phyloP scores from a whole-genome alignment of 2,329 filamentous ascomycete species.

The Paracoccidioides lutzii region DNA sequence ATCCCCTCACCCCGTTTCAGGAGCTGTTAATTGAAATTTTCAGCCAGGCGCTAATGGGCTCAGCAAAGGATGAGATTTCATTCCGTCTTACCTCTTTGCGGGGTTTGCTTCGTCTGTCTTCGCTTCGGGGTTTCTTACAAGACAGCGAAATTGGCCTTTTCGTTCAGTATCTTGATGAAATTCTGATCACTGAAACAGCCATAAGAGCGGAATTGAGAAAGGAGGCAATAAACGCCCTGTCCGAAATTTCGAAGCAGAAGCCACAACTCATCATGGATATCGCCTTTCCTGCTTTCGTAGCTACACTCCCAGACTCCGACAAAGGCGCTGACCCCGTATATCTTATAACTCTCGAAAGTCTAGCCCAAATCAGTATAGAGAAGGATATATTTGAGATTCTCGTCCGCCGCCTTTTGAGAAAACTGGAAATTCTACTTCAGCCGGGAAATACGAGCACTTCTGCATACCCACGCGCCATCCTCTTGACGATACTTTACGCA shows the following conservation, averaged over 20 bases:
- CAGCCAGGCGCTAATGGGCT: conserved; percentile 41
- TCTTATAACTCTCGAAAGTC: conserved; percentile 44
- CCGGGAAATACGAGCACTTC: conserved; percentile 35
- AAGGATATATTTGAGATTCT: conserved; percentile 51
- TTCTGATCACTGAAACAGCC: conserved; percentile 46
- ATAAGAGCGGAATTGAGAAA: conserved; percentile 45
- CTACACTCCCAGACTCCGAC: conserved; percentile 47
- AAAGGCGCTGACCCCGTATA: conserved; percentile 36
- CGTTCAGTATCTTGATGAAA: conserved; percentile 46
- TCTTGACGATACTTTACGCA: conserved; percentile 50
- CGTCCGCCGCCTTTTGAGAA: conserved; percentile 50
- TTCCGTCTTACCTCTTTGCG: conserved; percentile 38
- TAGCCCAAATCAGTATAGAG: conserved; percentile 52
- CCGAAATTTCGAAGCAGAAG: conserved; percentile 49
- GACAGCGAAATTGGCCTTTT: conserved; percentile 41
- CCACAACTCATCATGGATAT: conserved; percentile 51
- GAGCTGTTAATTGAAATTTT: conserved; percentile 43
- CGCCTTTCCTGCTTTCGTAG: conserved; percentile 53
- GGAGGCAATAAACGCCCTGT: conserved; percentile 45
- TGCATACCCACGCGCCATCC: conserved; percentile 45
- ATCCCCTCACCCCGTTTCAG: conserved; percentile 36
- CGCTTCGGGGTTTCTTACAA: conserved; percentile 35
- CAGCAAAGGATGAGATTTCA: conserved; percentile 38
- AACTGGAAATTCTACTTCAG: conserved; percentile 43
- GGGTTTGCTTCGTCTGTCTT: conserved; percentile 35